These are phyloP conservation scores for Pestalotiopsis fici DNA, from an alignment of 2,329 filamentous ascomycete species.

Conservation along the genomic window DNA sequence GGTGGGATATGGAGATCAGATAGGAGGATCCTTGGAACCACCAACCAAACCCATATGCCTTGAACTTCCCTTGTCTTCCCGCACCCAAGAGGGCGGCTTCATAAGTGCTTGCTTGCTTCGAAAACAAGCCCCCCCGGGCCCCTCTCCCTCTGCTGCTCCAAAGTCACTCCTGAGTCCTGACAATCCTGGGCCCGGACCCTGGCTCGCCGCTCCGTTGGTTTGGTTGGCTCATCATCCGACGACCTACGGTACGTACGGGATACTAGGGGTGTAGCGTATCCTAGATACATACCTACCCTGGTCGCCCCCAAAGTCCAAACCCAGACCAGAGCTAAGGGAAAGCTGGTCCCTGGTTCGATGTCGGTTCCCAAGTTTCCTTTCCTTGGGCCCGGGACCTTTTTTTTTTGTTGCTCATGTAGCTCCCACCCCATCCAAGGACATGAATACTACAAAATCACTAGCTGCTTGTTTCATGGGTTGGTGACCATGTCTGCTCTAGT, in stretches of 20 bases:
- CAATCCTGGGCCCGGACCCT: slow-evolving; percentile 2
- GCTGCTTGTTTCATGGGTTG: slow-evolving; percentile 35
- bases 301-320: too few relatives aligned
- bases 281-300: too few relatives aligned
- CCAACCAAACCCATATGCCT: not conserved
- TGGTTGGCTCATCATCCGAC: too few relatives aligned
- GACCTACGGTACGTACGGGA: too few relatives aligned
- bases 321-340: too few relatives aligned
- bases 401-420: not conserved
- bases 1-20: not conserved
- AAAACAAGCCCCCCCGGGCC: too few relatives aligned
- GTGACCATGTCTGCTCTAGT: slow-evolving; percentile 14
- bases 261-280: too few relatives aligned
- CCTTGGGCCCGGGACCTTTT: not conserved
- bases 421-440: slow-evolving; percentile 18
- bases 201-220: too few relatives aligned
- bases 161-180: not conserved
- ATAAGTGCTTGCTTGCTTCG: not conserved
- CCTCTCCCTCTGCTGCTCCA: too few relatives aligned
- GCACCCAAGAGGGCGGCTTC: not conserved
- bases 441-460: slow-evolving; percentile 22
- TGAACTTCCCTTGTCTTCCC: not conserved
- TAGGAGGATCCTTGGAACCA: not conserved
- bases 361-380: not conserved
- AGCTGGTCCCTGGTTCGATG: slow-evolving; percentile 17